phyloP scores from a whole-genome alignment of 352 stramenopile genomes.

The Pythium pyrilobum region DNA sequence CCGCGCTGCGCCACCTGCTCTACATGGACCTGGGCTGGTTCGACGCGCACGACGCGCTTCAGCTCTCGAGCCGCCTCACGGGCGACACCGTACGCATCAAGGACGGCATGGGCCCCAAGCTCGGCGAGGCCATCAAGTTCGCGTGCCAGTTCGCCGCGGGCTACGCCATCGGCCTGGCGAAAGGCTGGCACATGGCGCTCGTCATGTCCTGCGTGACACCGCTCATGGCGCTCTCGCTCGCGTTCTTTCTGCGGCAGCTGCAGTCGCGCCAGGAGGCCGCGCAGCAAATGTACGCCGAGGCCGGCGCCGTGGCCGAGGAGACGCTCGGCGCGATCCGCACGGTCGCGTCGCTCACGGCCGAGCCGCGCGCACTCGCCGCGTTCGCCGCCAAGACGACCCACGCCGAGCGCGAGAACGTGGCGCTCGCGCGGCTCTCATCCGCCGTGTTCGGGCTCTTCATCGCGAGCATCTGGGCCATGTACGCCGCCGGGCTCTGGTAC shows the following conservation, averaged over 20 bases:
- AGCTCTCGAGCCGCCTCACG: conserved; percentile 20
- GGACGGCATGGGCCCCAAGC: conserved; percentile 7
- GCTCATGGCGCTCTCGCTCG: conserved; percentile 2
- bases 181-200: conserved; percentile 17
- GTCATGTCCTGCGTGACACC: conserved; percentile 17
- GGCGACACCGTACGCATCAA: background rate
- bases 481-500: conserved; percentile 46
- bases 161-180: conserved; percentile 14
- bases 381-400: conserved; percentile 10
- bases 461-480: conserved; percentile 44
- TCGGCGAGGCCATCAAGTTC: conserved; percentile 14
- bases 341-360: conserved; percentile 23
- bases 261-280: conserved; percentile 1
- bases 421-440: conserved; percentile 12
- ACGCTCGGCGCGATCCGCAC: conserved; percentile 16
- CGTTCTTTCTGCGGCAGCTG: background rate
- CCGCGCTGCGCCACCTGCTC: conserved; percentile 23
- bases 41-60: conserved; percentile 16
- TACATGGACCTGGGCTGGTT: conserved; percentile 29
- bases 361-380: conserved; percentile 12
- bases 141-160: conserved; percentile 11
- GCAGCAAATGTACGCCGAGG: background rate
- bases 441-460: conserved; percentile 22
- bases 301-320: conserved; percentile 8
- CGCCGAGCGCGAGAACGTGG: conserved; percentile 23